phyloP scores from a whole-genome alignment of 257 asterid genomes.

The Linaria vulgaris region DNA sequence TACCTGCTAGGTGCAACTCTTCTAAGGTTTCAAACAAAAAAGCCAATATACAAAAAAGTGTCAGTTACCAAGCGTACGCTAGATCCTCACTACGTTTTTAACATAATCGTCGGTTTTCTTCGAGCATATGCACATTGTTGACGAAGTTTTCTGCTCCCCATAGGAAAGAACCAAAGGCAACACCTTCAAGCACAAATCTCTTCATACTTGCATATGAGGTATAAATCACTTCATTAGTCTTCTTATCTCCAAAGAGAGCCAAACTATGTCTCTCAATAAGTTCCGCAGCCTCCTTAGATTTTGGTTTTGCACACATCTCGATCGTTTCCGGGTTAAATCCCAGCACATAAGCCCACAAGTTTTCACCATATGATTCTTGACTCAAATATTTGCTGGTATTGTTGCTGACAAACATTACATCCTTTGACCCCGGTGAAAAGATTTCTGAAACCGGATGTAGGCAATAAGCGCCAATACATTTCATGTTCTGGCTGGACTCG shows the following conservation, averaged over 20 bases:
- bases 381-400: conserved; percentile 32
- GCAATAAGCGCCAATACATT: conserved; percentile 20
- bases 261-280: conserved; percentile 63
- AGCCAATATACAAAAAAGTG: conserved; percentile 12
- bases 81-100: background rate
- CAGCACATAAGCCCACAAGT: conserved; percentile 54
- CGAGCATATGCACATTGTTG: conserved; percentile 49
- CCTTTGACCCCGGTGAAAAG: conserved; percentile 35
- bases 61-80: background rate
- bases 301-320: conserved; percentile 66
- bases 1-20: conserved; percentile 13
- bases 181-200: conserved; percentile 80
- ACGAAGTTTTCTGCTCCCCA: conserved; percentile 69
- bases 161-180: conserved; percentile 81
- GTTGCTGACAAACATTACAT: conserved; percentile 28
- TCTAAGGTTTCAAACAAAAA: conserved; percentile 24
- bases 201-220: conserved; percentile 77
- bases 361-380: conserved; percentile 32
- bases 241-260: conserved; percentile 69
- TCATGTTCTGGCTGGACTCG: conserved; percentile 24
- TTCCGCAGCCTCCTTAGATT: conserved; percentile 61
- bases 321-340: conserved; percentile 55
- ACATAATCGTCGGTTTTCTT: conserved; percentile 42
- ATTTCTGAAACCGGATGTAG: conserved; percentile 30
- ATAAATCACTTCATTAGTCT: conserved; percentile 42